These are phyloP conservation scores for Plectranthus barbatus DNA, from an alignment of 257 asterid species.

Conservation along the genomic window DNA sequence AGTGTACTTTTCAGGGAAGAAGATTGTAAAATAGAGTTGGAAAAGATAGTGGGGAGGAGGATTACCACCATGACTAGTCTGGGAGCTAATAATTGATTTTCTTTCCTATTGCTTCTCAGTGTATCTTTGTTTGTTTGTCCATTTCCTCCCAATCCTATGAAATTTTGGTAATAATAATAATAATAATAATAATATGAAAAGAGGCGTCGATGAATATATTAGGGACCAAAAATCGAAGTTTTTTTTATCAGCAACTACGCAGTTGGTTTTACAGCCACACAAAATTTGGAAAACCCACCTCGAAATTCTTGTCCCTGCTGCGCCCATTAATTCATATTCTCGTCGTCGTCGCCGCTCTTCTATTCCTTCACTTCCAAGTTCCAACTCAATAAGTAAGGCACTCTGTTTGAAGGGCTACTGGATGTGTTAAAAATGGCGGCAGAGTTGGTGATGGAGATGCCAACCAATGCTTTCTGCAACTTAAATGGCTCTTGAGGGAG, in stretches of 20 bases:
- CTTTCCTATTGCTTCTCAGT: background rate
- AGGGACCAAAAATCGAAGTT: background rate
- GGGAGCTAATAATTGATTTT: background rate
- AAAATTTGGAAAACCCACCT: slow-evolving; percentile 12
- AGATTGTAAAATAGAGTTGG: background rate
- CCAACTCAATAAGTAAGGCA: background rate
- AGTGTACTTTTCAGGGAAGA: slow-evolving; percentile 1
- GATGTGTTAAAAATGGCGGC: slow-evolving; percentile 46
- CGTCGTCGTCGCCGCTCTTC: background rate
- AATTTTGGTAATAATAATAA: too few species aligned
- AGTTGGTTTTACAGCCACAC: slow-evolving; percentile 22
- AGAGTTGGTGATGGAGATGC: slow-evolving; percentile 50
- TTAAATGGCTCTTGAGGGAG: slow-evolving; percentile 55
- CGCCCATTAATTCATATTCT: background rate
- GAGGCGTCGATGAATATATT: slow-evolving; percentile 8
- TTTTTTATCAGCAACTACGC: slow-evolving; percentile 5
- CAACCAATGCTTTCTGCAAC: slow-evolving; percentile 66
- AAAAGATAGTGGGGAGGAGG: background rate
- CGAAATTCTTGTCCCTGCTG: background rate
- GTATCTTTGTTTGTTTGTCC: too few species aligned
- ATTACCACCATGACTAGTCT: background rate
- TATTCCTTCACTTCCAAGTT: background rate
- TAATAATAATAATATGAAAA: too few species aligned
- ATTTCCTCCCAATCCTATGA: too few species aligned
- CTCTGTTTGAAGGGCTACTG: background rate